Base-by-base conservation (phyloP, 371 early-diverging fungal species). In the Globomyces sp. region DNA sequence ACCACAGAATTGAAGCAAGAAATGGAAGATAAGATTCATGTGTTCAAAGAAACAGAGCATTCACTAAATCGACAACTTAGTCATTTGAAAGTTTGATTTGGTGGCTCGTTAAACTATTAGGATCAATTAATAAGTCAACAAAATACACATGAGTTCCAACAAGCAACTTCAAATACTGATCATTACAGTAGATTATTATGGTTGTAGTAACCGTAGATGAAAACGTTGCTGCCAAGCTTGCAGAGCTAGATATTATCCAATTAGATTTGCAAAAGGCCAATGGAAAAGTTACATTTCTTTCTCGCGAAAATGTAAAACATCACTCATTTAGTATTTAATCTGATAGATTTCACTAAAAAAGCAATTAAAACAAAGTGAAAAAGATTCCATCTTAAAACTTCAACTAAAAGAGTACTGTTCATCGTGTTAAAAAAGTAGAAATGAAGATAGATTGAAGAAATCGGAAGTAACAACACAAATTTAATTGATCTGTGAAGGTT, bases 241-340 rank as follows among this genome's bases (percentile, higher is more conserved):
- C 93, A 1, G 95, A 95, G 66, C 76, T 92, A 50, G 94, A 94
- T 70, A 92, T 95, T 58, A 82, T 92, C 3, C 81, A 86, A 49
- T 80, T 88, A 71, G 95, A 95, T 64, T 78, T 93, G 24, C 94
- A 95, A 58, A 84, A 90, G 42, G 89, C 92, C 13, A 90, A 89
- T 63, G 78, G 80, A 49, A 87, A 84, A 64, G 81, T 89, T n/a
- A 81, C 85, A 5, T 86, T 86, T 51, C 71, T 90, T 63, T 87
- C 89, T 67, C 77, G 88, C 34, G 86, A 89, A 58, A 60, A 39
- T 50, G 61, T 60, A 60, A 48, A 4, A 10, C 5, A 1, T 44
- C 3, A n/a, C 11, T 34, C 4, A 44, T 36, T 1, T 46, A 60
- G 61, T 39, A 37, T 60, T 36, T 46, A 44, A 8, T 46, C 11